A percentile compares a stretch with the other conserved stretches of the same genome.
Evolutionary conservation across 176 grass and related monocot species (phyloP).

Genomic region (Ensete glaucum): DNA sequence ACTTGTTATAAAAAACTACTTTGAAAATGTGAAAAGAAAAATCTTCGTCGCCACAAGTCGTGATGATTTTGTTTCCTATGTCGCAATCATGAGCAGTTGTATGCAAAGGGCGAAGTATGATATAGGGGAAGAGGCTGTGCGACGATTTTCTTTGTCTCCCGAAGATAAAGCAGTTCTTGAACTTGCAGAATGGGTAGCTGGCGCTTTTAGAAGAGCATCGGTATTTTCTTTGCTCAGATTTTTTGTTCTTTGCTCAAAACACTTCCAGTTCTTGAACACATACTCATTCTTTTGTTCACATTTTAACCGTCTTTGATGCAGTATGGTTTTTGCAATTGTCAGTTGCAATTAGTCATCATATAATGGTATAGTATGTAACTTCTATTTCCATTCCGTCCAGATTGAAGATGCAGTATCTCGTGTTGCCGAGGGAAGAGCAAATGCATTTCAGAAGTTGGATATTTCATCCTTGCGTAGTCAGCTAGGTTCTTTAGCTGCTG

Average conservation of each 20-base stretch:
- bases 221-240: slow-evolving; percentile 26
- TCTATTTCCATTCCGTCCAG: slow-evolving; percentile 17
- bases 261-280: no score
- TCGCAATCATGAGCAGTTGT: slow-evolving; percentile 52
- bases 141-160: slow-evolving; percentile 74
- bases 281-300: no score
- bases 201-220: slow-evolving; percentile 68
- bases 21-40: background rate
- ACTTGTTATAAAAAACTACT: no score
- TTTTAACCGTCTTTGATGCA: background rate
- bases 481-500: slow-evolving; percentile 69
- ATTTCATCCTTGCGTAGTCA: slow-evolving; percentile 59
- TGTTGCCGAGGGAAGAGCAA: slow-evolving; percentile 35
- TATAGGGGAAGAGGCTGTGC: slow-evolving; percentile 85
- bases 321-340: background rate
- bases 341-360: slow-evolving; percentile 10
- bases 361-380: slow-evolving; percentile 1
- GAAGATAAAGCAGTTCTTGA: slow-evolving; percentile 95
- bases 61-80: slow-evolving; percentile 23
- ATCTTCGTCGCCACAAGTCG: background rate
- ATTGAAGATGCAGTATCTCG: slow-evolving; percentile 63
- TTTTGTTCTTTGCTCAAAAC: background rate
- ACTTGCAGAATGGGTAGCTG: slow-evolving; percentile 72
- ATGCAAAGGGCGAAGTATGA: slow-evolving; percentile 91
- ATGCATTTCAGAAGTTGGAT: slow-evolving; percentile 55